Evolutionary conservation across 2,329 filamentous ascomycete species (phyloP).

Genomic region (Paecilomyces sp.): DNA sequence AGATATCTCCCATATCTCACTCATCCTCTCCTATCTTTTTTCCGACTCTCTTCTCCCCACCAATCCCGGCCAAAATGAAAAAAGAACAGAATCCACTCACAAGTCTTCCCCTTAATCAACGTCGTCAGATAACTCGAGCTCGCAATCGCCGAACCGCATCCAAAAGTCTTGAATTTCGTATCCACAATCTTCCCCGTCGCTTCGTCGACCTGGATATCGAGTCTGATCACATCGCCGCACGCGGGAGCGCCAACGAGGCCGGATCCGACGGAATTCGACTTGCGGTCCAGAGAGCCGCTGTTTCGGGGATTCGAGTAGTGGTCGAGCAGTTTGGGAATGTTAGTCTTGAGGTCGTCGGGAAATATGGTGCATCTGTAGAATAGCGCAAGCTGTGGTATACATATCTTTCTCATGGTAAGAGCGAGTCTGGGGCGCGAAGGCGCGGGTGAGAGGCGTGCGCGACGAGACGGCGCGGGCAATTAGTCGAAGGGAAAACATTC

Average conservation of each 20-base stretch:
- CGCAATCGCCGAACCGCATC: constrained; percentile 89
- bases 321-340: constrained; percentile 58
- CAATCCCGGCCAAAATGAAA: too few relatives aligned
- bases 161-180: constrained; percentile 97
- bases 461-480: background rate
- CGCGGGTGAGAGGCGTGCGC: background rate
- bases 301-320: constrained; percentile 76
- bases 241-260: constrained; percentile 87
- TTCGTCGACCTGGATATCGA: constrained; percentile 88
- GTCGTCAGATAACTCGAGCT: constrained; percentile 92
- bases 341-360: background rate
- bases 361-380: background rate
- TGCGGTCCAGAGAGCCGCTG: constrained; percentile 72
- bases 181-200: constrained; percentile 82
- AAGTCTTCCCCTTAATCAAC: constrained; percentile 87
- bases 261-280: constrained; percentile 78
- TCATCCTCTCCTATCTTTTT: background rate
- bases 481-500: background rate
- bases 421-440: background rate
- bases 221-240: constrained; percentile 88
- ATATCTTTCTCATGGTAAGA: background rate
- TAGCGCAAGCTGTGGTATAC: background rate
- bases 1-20: background rate
- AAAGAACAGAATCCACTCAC: background rate
- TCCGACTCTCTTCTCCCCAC: background rate